phyloP scores from a whole-genome alignment of 495 filamentous ascomycete genomes.

The Hyaloscypha bicolor region DNA sequence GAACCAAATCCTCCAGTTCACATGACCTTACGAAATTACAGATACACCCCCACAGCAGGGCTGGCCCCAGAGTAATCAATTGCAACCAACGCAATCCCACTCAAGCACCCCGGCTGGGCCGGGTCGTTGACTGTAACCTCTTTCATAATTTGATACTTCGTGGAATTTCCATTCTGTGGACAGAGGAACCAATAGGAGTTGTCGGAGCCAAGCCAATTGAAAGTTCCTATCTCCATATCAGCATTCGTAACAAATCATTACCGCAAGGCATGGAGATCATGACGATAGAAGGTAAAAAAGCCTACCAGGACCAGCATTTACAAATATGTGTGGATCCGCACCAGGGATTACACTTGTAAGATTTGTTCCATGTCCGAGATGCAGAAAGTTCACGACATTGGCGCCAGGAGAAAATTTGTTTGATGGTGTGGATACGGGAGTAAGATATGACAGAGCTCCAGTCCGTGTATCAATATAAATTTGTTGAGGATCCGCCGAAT shows the following conservation, averaged over 20 bases:
- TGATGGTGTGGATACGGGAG: background rate
- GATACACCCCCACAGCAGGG: background rate
- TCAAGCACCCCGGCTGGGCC: background rate
- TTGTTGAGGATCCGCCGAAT: background rate
- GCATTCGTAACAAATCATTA: too few species aligned
- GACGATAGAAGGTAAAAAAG: background rate
- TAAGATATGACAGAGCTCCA: conserved; percentile 1
- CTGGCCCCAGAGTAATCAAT: background rate
- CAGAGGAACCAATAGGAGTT: background rate
- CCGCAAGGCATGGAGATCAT: too few species aligned
- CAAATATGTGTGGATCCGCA: background rate
- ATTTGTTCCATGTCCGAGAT: conserved; percentile 11
- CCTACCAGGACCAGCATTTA: conserved; percentile 9
- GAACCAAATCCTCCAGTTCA: too few species aligned
- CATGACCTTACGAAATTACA: too few species aligned
- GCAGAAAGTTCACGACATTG: conserved; percentile 3
- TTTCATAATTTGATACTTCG: too few species aligned
- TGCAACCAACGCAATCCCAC: conserved; percentile 2
- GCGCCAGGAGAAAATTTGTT: background rate
- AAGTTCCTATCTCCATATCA: background rate
- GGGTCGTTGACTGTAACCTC: too few species aligned
- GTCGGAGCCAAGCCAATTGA: background rate
- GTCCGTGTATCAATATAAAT: background rate
- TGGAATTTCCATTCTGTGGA: background rate
- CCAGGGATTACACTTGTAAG: conserved; percentile 9